Evolutionary conservation across 108 stramenopile genomes (phyloP).

Genomic region (Nitzschia sp.): DNA sequence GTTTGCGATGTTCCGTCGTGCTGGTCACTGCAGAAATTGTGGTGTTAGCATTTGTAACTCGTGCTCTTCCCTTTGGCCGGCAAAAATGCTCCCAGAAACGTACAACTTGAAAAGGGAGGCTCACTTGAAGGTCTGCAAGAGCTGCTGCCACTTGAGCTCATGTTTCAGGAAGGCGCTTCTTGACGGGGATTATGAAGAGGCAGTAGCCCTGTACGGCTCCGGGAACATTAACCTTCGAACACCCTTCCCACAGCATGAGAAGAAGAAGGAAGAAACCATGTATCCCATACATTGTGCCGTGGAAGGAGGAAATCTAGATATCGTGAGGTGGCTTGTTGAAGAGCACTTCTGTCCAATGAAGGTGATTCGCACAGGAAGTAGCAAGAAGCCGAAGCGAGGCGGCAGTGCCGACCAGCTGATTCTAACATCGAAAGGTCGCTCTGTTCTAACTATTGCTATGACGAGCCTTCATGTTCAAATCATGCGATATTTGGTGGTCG

Average conservation of each 20-base stretch:
- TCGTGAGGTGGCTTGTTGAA: conserved; percentile 81
- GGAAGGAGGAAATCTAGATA: conserved; percentile 64
- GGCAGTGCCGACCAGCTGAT: conserved; percentile 40
- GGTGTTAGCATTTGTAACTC: conserved; percentile 72
- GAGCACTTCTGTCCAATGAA: conserved; percentile 79
- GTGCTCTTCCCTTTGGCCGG: conserved; percentile 62
- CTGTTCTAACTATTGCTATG: conserved; percentile 77
- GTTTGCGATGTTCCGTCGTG: conserved; percentile 69
- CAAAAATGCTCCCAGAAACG: conserved; percentile 70
- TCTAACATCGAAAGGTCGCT: conserved; percentile 72
- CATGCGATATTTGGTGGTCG: conserved; percentile 70
- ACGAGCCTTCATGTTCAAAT: conserved; percentile 53
- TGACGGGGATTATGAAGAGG: conserved; percentile 63
- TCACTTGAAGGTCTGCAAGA: conserved; percentile 61
- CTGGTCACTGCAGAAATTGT: conserved; percentile 76
- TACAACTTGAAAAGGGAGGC: conserved; percentile 73
- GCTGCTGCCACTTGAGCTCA: conserved; percentile 57
- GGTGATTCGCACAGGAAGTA: conserved; percentile 43
- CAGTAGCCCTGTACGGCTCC: conserved; percentile 67
- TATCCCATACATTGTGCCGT: conserved; percentile 83
- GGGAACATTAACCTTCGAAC: conserved; percentile 80
- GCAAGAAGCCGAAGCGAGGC: conserved; percentile 34
- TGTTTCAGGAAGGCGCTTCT: conserved; percentile 68
- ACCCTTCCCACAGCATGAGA: conserved; percentile 56
- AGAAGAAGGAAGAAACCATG: conserved; percentile 55